Percentiles rank a stretch among this genome's conserved stretches.
Evolutionary conservation across 768 basidiomycete genomes (phyloP).

Genomic region (Piloderma croceum): DNA sequence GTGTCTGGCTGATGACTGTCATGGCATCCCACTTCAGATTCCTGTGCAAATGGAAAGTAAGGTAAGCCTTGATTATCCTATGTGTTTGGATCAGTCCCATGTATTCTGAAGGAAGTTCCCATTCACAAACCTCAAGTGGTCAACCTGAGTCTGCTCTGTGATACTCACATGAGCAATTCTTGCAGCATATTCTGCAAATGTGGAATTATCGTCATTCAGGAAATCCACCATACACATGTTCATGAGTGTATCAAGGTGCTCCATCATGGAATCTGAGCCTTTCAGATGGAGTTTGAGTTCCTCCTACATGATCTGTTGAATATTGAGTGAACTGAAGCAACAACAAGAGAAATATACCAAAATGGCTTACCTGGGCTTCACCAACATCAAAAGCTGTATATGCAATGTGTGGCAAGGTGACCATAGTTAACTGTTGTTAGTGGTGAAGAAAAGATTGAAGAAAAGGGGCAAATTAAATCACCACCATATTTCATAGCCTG

Average conservation of each 20-base stretch:
- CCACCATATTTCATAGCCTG: too few species aligned
- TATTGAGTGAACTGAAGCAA: too few species aligned
- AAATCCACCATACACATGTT: background rate
- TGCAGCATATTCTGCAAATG: background rate
- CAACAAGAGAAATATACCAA: too few species aligned
- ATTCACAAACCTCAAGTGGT: background rate
- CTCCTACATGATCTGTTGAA: too few species aligned
- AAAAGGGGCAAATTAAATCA: too few species aligned
- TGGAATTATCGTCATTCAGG: background rate
- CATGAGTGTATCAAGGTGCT: background rate
- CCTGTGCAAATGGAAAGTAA: background rate
- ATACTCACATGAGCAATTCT: background rate
- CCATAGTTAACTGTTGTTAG: too few species aligned
- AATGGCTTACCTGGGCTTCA: too few species aligned
- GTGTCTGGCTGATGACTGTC: constrained; percentile 1
- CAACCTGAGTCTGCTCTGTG: background rate
- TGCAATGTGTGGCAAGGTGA: too few species aligned
- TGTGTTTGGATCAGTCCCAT: background rate
- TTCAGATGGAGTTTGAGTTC: too few species aligned
- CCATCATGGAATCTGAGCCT: background rate
- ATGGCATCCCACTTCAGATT: background rate
- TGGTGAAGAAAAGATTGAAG: too few species aligned
- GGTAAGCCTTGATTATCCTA: constrained; percentile 1
- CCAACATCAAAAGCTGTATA: too few species aligned
- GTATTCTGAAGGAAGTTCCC: background rate